Evolutionary conservation across 108 stramenopile species (phyloP), one percentile per base, ranked within the genome.

Genomic region (Mediolabrus comicus): DNA sequence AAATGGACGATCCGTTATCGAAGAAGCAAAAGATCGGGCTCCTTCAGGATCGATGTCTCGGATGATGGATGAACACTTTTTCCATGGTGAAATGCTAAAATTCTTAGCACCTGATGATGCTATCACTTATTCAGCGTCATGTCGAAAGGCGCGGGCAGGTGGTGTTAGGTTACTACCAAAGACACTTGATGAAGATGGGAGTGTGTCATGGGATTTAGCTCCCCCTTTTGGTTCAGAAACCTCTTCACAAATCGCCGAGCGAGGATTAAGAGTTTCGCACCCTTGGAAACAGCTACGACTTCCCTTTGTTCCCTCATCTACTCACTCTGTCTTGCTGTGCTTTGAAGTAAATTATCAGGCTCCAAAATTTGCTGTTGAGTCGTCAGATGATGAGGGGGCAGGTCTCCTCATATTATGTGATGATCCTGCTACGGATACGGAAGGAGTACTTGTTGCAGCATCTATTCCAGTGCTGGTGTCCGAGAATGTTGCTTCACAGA

Each of bases 301-400:
- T 17, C 72, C 77, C 14, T 67, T 67, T 19, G 46, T 59, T 7
- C 71, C 76, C 24, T 67, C 53, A 14, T 74, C 59, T 22, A 78
- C 81, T 1, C 81, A 82, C 53, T 62, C 81, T 1, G 72, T 82
- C 11, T 53, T 71, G 30, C 51, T 82, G 32, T 38, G 41, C n/a
- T 82, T 53, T 57, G 56, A 82, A 26, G 65, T 78, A 13, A 51
- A 53, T 25, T 72, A 64, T 53, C 26, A 46, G 19, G 8, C 33
- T 33, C 28, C 24, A 34, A 31, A 62, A 16, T 22, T 12, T 17
- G 22, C n/a, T 30, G 29, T 27, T 17, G 39, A 59, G 22, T 14
- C 14, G 13, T 26, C 14, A 12, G 28, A 55, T 4, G 31, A 30
- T 22, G 38, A 33, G 11, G 75, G 70, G 14, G 80, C 74, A 36